Conservation (phyloP, 2,329 filamentous ascomycete genomes). For the Hortaea sp. region DNA sequence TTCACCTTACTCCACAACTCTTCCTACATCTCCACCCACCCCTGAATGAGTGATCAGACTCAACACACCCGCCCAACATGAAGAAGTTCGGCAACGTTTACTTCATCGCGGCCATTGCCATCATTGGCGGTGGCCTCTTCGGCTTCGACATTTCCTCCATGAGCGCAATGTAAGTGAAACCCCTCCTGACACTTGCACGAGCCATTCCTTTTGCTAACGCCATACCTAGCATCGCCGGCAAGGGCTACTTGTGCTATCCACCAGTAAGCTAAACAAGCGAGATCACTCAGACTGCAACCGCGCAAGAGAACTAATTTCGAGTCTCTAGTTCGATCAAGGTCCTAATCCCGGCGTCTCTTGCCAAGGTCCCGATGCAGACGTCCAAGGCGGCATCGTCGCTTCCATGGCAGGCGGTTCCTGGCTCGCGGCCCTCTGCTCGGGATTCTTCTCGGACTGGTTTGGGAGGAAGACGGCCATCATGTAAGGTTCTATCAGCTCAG, state of each 20-base stretch:
- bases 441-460: constrained; percentile 47
- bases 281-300: too few species aligned
- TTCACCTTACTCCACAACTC: too few species aligned
- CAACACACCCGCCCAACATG: constrained; percentile 10
- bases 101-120: constrained; percentile 46
- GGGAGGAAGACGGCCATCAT: constrained; percentile 46
- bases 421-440: constrained; percentile 52
- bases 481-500: constrained; percentile 24
- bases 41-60: too few species aligned
- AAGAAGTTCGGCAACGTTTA: constrained; percentile 47
- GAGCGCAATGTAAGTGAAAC: constrained; percentile 38
- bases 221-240: constrained; percentile 43
- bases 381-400: constrained; percentile 60
- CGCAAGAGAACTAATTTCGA: too few species aligned
- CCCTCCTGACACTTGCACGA: not conserved
- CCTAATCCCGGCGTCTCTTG: constrained; percentile 26
- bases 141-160: constrained; percentile 73
- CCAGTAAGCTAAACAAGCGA: too few species aligned
- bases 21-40: too few species aligned
- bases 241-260: constrained; percentile 46
- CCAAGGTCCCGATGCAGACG: constrained; percentile 42
- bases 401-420: constrained; percentile 64
- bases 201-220: not conserved
- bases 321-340: constrained; percentile 49
- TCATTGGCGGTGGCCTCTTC: constrained; percentile 59